These are phyloP conservation scores for Aureobasidium leucospermi DNA, from an alignment of 2,329 filamentous ascomycete species.

Conservation along the genomic window DNA sequence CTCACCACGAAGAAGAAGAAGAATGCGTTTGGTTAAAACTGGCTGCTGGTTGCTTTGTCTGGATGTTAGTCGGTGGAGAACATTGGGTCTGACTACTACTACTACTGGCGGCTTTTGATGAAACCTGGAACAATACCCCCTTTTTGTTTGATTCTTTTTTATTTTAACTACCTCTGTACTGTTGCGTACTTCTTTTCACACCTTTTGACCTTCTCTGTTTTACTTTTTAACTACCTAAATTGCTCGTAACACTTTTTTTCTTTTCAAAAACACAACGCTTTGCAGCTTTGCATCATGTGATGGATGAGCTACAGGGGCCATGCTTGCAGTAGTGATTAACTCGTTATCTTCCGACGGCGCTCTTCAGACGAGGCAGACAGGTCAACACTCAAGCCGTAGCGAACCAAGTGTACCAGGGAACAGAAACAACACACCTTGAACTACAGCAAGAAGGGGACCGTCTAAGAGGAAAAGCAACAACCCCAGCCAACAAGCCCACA, in stretches of 20 bases:
- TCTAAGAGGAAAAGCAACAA: no score
- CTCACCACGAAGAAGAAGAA: background rate
- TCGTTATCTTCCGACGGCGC: no score
- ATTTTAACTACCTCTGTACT: background rate
- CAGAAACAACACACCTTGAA: no score
- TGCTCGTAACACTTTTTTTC: background rate
- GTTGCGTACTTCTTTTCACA: background rate
- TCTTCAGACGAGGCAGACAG: no score
- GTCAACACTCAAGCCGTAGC: no score
- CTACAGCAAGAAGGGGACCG: no score
- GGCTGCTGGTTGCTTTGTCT: slow-evolving; percentile 4
- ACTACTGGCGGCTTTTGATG: background rate
- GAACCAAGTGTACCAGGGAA: no score
- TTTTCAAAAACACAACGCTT: background rate
- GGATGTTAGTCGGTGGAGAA: background rate
- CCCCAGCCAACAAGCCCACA: no score
- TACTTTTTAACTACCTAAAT: background rate
- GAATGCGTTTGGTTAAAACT: slow-evolving; percentile 1
- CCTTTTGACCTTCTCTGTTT: background rate
- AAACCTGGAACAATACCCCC: slow-evolving; percentile 10
- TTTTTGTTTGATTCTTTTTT: slow-evolving; percentile 1
- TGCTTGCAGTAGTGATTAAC: no score
- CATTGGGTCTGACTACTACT: background rate
- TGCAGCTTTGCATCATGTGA: no score
- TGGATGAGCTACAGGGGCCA: no score